Percentiles rank a stretch among this genome's conserved stretches.
phyloP scores from a whole-genome alignment of 352 stramenopile species.

The Phytophthora podocarpi region DNA sequence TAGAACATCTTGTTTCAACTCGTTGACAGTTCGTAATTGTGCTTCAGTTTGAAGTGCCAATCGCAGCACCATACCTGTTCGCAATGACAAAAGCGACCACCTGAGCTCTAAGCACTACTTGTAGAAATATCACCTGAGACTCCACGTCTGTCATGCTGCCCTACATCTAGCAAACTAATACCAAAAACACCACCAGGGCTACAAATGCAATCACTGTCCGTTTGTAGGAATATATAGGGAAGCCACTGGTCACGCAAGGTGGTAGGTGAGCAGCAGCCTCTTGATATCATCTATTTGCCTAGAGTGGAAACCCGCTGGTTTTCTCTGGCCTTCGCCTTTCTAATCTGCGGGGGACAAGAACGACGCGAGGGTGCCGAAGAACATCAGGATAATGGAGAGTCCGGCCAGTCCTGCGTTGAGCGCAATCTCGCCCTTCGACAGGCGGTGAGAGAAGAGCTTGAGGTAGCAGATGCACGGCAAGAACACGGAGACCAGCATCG shows the following conservation, averaged over 20 bases:
- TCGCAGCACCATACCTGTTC: slow-evolving; percentile 63
- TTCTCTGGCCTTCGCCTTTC: background rate
- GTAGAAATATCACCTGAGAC: no score
- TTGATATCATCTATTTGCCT: slow-evolving; percentile 28
- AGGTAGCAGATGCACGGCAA: slow-evolving; percentile 87
- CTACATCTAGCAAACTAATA: no score
- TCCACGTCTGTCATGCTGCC: no score
- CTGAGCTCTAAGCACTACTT: no score
- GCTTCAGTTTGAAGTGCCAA: slow-evolving; percentile 61
- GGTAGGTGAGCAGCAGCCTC: slow-evolving; percentile 16
- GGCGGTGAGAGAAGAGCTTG: slow-evolving; percentile 70
- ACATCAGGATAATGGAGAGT: slow-evolving; percentile 70
- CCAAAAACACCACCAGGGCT: background rate
- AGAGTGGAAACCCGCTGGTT: background rate
- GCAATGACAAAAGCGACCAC: no score
- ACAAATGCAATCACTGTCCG: slow-evolving; percentile 8
- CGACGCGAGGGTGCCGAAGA: slow-evolving; percentile 79
- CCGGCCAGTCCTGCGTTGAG: slow-evolving; percentile 62
- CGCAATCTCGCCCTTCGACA: slow-evolving; percentile 53
- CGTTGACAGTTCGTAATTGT: slow-evolving; percentile 51
- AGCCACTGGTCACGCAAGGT: slow-evolving; percentile 7
- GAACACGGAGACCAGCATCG: slow-evolving; percentile 84
- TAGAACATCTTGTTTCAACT: slow-evolving; percentile 44
- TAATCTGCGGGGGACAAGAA: slow-evolving; percentile 78
- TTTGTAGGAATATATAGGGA: slow-evolving; percentile 29